Base-by-base conservation (phyloP, 2,329 filamentous ascomycete genomes). In the Sporothrix inflata region DNA sequence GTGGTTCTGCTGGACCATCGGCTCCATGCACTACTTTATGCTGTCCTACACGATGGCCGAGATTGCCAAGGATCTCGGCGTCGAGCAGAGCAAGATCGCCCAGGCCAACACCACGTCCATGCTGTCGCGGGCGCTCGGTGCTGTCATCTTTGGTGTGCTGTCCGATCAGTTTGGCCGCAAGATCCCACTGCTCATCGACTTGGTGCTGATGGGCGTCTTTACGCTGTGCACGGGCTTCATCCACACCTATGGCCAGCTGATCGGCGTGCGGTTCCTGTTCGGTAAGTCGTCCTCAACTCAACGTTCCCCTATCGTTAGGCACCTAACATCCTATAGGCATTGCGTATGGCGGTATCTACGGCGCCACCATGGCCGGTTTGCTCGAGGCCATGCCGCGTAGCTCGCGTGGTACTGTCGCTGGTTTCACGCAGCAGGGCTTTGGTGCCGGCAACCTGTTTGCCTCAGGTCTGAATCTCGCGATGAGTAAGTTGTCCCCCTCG, bases 201-300 rank as follows among this genome's bases (percentile, higher is more conserved):
- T 69, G n/a, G 66, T 49, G 21, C 27, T 69, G 27, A 69, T 69
- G 66, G 66, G 66, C n/a, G 47, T 69, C n/a, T 69, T 69, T 55
- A 69, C 66, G 8, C 66, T 69, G 3, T 69, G 66, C 30, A 69
- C 66, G 47, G 65, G 47, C n/a, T 69, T 69, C 12, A 30, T 69
- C 30, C 45, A 69, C 11, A 69, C 66, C 27, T 69, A 69, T 24
- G 66, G 47, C 5, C 66, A 69, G 34, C 66, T 69, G 4, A 53
- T 69, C 9, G 66, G 66, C 19, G 66, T 69, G 6, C 66, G 66
- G 8, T 49, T 69, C 16, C 47, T 69, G 9, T 69, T 53, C 34
- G 66, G 66, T 67, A 12, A 19, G 63, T 65, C 47, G 30, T 34
- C 30, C 30, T 34, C 30, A 34, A 3, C 30, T 34, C 30, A 34